These are phyloP conservation scores for Rubroboletus pulcherrimus DNA, from an alignment of 768 basidiomycete species.

Conservation along the genomic window DNA sequence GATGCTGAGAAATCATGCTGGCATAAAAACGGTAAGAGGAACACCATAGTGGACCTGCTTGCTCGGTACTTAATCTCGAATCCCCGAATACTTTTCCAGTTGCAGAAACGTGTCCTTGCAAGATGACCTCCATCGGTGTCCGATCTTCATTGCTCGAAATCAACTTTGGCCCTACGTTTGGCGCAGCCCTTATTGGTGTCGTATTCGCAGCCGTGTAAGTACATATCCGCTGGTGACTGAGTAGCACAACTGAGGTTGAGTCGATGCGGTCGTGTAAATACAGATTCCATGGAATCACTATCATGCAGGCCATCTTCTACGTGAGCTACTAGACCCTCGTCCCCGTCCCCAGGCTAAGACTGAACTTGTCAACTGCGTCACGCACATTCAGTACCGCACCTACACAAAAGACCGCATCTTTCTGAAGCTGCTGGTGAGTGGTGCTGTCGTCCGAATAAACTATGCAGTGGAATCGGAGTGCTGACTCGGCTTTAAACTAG, in stretches of 20 bases:
- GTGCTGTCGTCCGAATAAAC: no score
- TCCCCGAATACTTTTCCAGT: no score
- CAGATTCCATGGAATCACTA: background rate
- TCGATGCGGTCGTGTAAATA: background rate
- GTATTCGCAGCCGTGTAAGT: background rate
- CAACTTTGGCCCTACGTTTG: background rate
- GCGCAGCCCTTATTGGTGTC: background rate
- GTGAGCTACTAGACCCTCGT: no score
- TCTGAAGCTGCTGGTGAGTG: no score
- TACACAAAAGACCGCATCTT: no score
- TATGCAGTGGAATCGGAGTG: background rate
- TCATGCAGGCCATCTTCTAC: background rate
- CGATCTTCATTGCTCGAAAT: background rate
- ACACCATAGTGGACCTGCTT: no score
- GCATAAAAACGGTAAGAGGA: no score
- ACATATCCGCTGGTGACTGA: background rate
- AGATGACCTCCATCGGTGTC: background rate
- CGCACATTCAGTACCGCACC: no score
- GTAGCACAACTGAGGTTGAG: background rate
- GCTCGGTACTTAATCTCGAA: no score
- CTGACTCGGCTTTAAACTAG: background rate
- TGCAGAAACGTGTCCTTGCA: background rate
- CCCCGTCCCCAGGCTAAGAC: no score
- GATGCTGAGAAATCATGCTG: no score
- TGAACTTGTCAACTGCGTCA: no score